phyloP scores from a whole-genome alignment of 2,329 filamentous ascomycete species.

The Fusarium piperis region DNA sequence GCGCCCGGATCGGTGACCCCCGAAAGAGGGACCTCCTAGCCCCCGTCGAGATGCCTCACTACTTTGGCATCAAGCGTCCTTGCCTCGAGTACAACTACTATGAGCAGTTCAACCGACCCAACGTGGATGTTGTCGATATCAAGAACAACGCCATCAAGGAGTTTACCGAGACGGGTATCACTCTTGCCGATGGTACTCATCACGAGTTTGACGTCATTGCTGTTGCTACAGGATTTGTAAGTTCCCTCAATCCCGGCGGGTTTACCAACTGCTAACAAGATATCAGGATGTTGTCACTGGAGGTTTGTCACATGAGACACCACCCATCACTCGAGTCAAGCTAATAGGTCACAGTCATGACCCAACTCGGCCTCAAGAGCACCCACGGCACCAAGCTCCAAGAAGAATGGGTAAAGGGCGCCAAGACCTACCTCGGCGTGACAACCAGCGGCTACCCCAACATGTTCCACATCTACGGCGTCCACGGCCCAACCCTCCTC shows the following conservation, averaged over 20 bases:
- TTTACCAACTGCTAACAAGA: constrained; percentile 2
- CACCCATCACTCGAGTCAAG: background rate
- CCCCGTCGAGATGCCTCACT: constrained; percentile 61
- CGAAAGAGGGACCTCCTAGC: constrained; percentile 61
- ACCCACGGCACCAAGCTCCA: constrained; percentile 50
- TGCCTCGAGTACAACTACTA: constrained; percentile 57
- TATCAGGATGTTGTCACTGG: constrained; percentile 50
- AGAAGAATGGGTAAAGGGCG: constrained; percentile 54
- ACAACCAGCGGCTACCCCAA: constrained; percentile 58
- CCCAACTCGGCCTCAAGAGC: constrained; percentile 55
- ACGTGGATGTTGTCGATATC: constrained; percentile 56
- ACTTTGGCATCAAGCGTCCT: constrained; percentile 63
- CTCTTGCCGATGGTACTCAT: constrained; percentile 51
- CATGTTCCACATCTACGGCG: constrained; percentile 64
- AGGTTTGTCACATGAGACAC: constrained; percentile 36
- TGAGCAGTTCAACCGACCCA: constrained; percentile 57
- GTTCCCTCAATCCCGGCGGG: constrained; percentile 12
- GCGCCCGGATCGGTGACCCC: constrained; percentile 60
- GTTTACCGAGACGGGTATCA: constrained; percentile 54
- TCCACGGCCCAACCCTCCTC: constrained; percentile 65
- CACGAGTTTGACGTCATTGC: constrained; percentile 57
- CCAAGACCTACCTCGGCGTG: constrained; percentile 56
- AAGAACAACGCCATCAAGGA: constrained; percentile 51
- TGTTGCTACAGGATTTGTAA: constrained; percentile 58
- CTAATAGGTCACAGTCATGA: constrained; percentile 49